Evolutionary conservation across 1,139 yeast genomes (phyloP).

Genomic region (Hansenula anomala): DNA sequence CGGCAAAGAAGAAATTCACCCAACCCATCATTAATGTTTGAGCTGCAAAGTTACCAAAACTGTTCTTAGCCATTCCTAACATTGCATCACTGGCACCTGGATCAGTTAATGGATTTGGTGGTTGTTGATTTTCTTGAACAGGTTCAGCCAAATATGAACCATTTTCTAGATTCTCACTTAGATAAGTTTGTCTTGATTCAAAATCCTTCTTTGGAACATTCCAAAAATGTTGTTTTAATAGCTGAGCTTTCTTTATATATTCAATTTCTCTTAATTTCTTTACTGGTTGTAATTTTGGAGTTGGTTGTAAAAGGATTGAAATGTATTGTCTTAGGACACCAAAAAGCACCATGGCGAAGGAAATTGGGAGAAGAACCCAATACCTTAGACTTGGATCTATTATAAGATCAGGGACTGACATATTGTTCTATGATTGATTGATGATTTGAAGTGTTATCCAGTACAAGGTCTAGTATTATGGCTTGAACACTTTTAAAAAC

Average conservation of each 20-base stretch:
- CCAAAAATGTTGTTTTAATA: slow-evolving; percentile 44
- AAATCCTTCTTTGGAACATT: slow-evolving; percentile 46
- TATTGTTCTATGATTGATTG: background rate
- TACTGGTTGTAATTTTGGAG: slow-evolving; percentile 47
- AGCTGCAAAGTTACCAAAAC: slow-evolving; percentile 79
- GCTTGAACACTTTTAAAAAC: no score
- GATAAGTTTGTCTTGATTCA: slow-evolving; percentile 39
- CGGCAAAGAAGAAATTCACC: slow-evolving; percentile 92
- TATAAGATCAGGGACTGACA: slow-evolving; percentile 43
- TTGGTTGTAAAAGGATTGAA: slow-evolving; percentile 55
- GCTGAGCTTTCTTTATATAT: slow-evolving; percentile 47
- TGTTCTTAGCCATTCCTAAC: slow-evolving; percentile 75
- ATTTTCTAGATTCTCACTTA: slow-evolving; percentile 41
- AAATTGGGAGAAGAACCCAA: slow-evolving; percentile 91
- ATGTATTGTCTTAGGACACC: slow-evolving; percentile 75
- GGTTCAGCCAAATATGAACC: slow-evolving; percentile 40
- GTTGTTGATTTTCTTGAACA: slow-evolving; percentile 37
- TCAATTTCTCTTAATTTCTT: slow-evolving; percentile 58
- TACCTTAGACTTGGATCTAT: slow-evolving; percentile 79
- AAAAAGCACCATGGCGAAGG: slow-evolving; percentile 86
- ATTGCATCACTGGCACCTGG: slow-evolving; percentile 71
- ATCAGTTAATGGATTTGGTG: slow-evolving; percentile 63
- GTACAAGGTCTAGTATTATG: no score
- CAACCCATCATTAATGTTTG: slow-evolving; percentile 95
- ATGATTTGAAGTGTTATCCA: no score